Conservation (phyloP, 257 asterid genomes). For the Solanum okadae region DNA sequence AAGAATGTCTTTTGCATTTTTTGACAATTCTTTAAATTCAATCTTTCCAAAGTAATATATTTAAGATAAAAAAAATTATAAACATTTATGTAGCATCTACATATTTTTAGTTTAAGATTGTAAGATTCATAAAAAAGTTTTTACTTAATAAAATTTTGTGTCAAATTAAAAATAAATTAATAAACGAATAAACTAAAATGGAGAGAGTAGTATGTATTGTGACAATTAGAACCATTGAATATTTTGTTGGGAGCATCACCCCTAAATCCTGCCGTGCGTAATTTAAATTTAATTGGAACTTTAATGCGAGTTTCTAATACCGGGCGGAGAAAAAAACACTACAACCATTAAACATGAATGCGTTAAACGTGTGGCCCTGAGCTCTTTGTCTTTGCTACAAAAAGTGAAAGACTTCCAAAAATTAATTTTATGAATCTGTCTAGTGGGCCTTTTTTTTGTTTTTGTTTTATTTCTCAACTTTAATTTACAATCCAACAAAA, state of each 20-base stretch:
- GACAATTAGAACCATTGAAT: background rate
- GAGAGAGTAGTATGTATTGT: background rate
- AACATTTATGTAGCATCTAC: background rate
- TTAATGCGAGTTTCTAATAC: too few species aligned
- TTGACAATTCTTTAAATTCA: background rate
- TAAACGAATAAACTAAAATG: background rate
- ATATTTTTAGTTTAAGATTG: background rate
- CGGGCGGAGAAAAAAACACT: background rate
- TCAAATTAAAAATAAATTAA: background rate
- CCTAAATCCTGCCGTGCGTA: too few species aligned
- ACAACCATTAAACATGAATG: background rate
- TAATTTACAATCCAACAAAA: background rate
- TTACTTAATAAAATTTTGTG: background rate
- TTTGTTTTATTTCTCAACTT: background rate
- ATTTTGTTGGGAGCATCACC: rapidly evolving
- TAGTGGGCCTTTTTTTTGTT: background rate
- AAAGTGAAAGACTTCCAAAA: background rate
- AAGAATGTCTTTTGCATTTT: background rate
- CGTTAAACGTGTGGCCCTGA: background rate
- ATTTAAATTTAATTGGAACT: too few species aligned
- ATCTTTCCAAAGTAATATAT: background rate
- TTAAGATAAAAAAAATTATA: background rate
- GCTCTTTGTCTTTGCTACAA: background rate
- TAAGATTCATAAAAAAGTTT: background rate
- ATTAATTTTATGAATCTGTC: background rate